Evolutionary conservation across 495 filamentous ascomycete genomes (phyloP).

Genomic region (Neurospora sp.): DNA sequence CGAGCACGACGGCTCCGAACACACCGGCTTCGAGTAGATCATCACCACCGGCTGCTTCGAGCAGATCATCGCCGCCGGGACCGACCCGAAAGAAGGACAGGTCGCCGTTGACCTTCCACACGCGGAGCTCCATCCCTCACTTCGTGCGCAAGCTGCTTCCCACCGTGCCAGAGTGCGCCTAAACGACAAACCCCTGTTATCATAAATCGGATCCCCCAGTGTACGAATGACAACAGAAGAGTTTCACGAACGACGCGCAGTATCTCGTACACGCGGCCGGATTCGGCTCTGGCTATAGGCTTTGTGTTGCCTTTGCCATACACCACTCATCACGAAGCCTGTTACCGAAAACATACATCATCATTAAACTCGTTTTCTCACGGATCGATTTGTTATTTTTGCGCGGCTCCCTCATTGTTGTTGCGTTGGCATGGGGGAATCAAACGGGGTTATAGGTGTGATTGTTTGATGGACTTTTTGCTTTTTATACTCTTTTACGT

Average conservation of each 20-base stretch:
- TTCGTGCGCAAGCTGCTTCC: constrained; percentile 35
- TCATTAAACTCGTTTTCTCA: constrained; percentile 15
- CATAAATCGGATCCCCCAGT: constrained; percentile 12
- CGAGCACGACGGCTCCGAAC: constrained; percentile 17
- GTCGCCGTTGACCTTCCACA: constrained; percentile 24
- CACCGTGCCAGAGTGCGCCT: constrained; percentile 28
- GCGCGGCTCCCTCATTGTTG: constrained; percentile 3
- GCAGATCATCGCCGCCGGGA: constrained; percentile 8
- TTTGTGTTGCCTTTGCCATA: not conserved
- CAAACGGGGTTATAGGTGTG: constrained; percentile 11
- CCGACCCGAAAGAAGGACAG: constrained; percentile 25
- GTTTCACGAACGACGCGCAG: not conserved
- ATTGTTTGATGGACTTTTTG: constrained; percentile 11
- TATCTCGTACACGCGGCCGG: constrained; percentile 13
- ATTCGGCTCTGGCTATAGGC: constrained; percentile 12
- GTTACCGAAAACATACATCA: constrained; percentile 4
- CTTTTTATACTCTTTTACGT: constrained; percentile 3
- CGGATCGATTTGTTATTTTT: constrained; percentile 8
- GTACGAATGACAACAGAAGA: constrained; percentile 14
- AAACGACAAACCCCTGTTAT: constrained; percentile 12
- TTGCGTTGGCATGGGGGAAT: constrained; percentile 1
- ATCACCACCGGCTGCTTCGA: constrained; percentile 18
- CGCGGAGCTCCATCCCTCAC: constrained; percentile 31
- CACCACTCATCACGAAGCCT: constrained; percentile 14
- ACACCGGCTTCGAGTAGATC: constrained; percentile 8